A percentile compares a stretch with the other conserved stretches of the same genome.
Conservation (phyloP, 352 stramenopile genomes). For the Phytophthora cajani region DNA sequence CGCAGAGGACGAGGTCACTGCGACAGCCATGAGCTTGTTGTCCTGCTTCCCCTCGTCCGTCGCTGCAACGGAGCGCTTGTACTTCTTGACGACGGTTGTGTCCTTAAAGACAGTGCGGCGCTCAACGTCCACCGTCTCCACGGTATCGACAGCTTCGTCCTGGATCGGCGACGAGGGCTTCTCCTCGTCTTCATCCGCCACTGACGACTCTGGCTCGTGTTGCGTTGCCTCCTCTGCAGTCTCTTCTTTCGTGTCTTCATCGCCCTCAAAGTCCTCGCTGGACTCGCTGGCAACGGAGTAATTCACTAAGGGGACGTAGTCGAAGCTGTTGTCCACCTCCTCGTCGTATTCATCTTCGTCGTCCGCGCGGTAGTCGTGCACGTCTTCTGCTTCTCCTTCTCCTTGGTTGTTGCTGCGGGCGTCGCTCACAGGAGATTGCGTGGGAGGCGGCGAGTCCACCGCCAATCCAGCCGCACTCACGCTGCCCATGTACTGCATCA, state of each 20-base stretch:
- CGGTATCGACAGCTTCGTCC: neutral
- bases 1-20: neutral
- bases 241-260: neutral
- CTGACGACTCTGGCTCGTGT: neutral
- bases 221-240: neutral
- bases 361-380: constrained; percentile 23
- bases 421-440: neutral
- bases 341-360: constrained; percentile 20
- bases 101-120: constrained; percentile 8
- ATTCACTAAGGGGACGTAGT: constrained; percentile 2
- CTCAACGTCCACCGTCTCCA: constrained; percentile 15
- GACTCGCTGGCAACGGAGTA: neutral
- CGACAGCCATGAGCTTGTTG: neutral
- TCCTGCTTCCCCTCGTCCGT: neutral
- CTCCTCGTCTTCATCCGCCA: neutral
- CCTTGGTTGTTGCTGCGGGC: neutral
- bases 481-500: constrained; percentile 18
- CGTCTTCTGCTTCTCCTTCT: constrained; percentile 13
- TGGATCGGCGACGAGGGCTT: neutral
- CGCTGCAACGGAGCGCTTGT: neutral
- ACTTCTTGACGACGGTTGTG: constrained; percentile 19
- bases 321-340: constrained; percentile 20
- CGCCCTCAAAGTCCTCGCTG: neutral
- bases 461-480: constrained; percentile 31
- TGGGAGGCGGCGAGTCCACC: constrained; percentile 8